A percentile compares a stretch with the other conserved stretches of the same genome.
These are phyloP conservation scores for Aspergillus neotritici DNA, from an alignment of 2,329 filamentous ascomycete genomes.

Conservation along the genomic window DNA sequence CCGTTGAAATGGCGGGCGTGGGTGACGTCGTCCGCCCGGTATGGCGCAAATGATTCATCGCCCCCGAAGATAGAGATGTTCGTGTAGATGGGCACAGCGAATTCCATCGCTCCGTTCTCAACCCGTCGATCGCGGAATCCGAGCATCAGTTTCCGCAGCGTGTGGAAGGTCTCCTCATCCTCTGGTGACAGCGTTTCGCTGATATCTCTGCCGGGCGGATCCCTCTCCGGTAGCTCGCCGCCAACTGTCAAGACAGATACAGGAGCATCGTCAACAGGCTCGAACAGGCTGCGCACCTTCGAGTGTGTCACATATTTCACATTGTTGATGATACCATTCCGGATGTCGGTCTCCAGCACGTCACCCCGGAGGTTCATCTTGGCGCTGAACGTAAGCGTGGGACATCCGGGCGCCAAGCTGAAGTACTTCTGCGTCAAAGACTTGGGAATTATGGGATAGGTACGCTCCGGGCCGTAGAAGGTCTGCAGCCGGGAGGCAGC, in stretches of 20 bases:
- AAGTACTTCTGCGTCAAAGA: slow-evolving; percentile 47
- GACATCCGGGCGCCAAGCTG: slow-evolving; percentile 50
- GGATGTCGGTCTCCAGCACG: slow-evolving; percentile 50
- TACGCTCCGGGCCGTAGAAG: slow-evolving; percentile 49
- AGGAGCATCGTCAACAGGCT: slow-evolving; percentile 16
- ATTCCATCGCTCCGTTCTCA: slow-evolving; percentile 38
- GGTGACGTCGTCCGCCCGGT: slow-evolving; percentile 22
- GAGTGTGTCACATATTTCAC: slow-evolving; percentile 49
- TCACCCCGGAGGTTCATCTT: slow-evolving; percentile 49
- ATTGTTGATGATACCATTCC: slow-evolving; percentile 50
- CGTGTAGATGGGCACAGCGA: slow-evolving; percentile 13
- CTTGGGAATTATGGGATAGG: slow-evolving; percentile 53
- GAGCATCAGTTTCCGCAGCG: slow-evolving; percentile 35
- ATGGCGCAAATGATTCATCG: slow-evolving; percentile 18
- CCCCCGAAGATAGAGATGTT: slow-evolving; percentile 25
- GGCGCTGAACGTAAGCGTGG: slow-evolving; percentile 57
- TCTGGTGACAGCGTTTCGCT: slow-evolving; percentile 27
- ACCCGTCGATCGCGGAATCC: slow-evolving; percentile 32
- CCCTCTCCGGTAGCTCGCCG: slow-evolving; percentile 20
- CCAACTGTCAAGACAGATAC: slow-evolving; percentile 27
- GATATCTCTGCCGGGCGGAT: slow-evolving; percentile 15
- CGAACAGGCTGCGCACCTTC: slow-evolving; percentile 35
- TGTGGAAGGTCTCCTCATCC: slow-evolving; percentile 31
- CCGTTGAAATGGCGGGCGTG: slow-evolving; percentile 32
- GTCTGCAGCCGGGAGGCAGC: slow-evolving; percentile 51